Conservation (phyloP, 306 rosid species). For the Prunus dulcis region DNA sequence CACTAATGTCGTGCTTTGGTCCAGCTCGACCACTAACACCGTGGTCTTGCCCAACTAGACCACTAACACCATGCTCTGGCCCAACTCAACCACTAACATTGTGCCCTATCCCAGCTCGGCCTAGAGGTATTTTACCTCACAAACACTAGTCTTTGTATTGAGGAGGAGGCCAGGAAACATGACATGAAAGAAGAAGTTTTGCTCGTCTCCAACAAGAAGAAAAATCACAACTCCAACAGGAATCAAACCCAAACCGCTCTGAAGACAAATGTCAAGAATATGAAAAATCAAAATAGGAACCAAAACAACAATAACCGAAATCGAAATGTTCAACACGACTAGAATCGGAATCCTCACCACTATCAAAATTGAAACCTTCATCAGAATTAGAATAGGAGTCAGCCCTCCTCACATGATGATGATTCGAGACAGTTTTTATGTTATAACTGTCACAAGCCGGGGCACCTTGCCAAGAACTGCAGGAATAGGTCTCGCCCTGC, state of each 20-base stretch:
- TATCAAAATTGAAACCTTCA: too few species aligned
- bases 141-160: constrained; percentile 1
- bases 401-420: not conserved
- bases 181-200: not conserved
- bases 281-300: not conserved
- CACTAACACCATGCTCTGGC: too few species aligned
- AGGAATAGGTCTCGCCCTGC: too few species aligned
- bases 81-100: too few species aligned
- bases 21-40: too few species aligned
- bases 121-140: too few species aligned
- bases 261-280: not conserved
- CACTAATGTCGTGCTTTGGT: too few species aligned
- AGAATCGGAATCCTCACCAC: too few species aligned
- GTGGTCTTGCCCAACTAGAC: too few species aligned
- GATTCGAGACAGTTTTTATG: not conserved
- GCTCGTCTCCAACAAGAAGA: not conserved
- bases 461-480: not conserved
- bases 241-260: not conserved
- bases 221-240: not conserved
- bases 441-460: not conserved
- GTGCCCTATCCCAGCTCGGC: too few species aligned
- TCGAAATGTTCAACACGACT: too few species aligned
- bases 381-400: not conserved
- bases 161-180: constrained; percentile 7
- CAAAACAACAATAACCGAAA: not conserved